Base-by-base conservation (phyloP, 768 basidiomycete genomes). In the Agaricus sinodeliciosus region DNA sequence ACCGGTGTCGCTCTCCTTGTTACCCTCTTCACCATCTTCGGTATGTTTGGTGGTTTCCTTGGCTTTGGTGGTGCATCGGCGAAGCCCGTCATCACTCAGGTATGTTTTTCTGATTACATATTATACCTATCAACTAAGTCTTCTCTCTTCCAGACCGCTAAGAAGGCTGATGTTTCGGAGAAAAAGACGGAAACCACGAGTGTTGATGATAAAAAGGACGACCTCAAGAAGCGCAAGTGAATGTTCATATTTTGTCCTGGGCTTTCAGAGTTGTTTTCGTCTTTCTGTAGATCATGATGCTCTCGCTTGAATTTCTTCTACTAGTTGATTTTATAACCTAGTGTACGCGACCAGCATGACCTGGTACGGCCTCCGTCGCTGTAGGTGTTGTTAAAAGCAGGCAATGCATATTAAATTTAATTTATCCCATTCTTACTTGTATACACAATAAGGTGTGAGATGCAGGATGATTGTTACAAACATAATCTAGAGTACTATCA, bases 21-120 rank as follows among this genome's bases (percentile, higher is more conserved):
- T 57, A 83, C 81, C 45, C 57, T 89, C 43, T 76, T 95, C 61
- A 90, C 89, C 39, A 66, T 96, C 59, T 80, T 96, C 63, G 87
- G 87, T 44, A 84, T 96, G 83, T 67, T 98, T 58, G 89, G 85
- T 58, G 79, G 79, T 36, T 72, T 92, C 64, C 79, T 91, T 56
- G 84, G 91, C 51, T 72, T 94, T 61, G 78, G 93, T 66, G 87
- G 90, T 58, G 78, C 79, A 48, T 74, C 77, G 45, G 79, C 84
- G 65, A 82, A 87, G 64, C 83, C 90, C 31, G 76, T 82, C 49
- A 76, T 84, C 56, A 81, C 85, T 57, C 85, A 85, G 76, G 85
- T 85, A 58, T 40, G 72, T 62, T 27, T 18, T 44, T 7, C 46
- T 45, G 8, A 2, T 8, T 46, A 7, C 3, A 39, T 13, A 6